Conservation (phyloP, 2,329 filamentous ascomycete genomes). For the Hirsutella thompsonii region DNA sequence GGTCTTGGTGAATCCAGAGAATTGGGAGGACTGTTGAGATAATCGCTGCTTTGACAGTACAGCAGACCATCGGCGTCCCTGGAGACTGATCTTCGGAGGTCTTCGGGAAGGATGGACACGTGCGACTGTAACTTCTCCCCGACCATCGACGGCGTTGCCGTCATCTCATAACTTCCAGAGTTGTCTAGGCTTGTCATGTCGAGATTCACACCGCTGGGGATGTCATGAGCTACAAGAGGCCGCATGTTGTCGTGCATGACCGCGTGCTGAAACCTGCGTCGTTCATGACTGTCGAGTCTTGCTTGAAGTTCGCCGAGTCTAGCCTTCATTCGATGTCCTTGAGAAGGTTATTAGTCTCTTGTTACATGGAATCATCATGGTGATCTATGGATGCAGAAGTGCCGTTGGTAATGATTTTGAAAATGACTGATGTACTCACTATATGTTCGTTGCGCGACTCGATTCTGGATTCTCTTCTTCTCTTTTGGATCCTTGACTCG, state of each 20-base stretch:
- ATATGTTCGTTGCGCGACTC: slow-evolving; percentile 18
- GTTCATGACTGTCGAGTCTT: slow-evolving; percentile 15
- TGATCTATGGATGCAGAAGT: not conserved
- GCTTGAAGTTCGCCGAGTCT: slow-evolving; percentile 17
- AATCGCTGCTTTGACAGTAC: slow-evolving; percentile 4
- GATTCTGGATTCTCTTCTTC: slow-evolving; percentile 19
- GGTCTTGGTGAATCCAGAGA: slow-evolving; percentile 7
- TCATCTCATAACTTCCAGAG: not conserved
- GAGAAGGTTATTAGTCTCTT: not conserved
- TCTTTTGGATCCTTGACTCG: slow-evolving; percentile 15
- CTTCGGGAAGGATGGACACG: slow-evolving; percentile 4
- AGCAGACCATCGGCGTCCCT: slow-evolving; percentile 5
- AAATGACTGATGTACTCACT: slow-evolving; percentile 10
- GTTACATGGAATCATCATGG: no score
- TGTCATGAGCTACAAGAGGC: not conserved
- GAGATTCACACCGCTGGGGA: not conserved
- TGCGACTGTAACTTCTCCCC: slow-evolving; percentile 3
- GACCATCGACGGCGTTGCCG: slow-evolving; percentile 3
- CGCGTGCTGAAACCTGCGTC: slow-evolving; percentile 3
- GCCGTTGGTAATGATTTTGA: not conserved
- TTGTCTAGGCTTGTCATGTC: not conserved
- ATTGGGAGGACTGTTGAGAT: slow-evolving; percentile 9
- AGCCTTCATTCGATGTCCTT: slow-evolving; percentile 19
- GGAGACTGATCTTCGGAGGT: slow-evolving; percentile 6
- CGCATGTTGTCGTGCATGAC: not conserved